These are phyloP conservation scores for Camellia lanceoleosa DNA, from an alignment of 148 eudicot species.

Conservation along the genomic window DNA sequence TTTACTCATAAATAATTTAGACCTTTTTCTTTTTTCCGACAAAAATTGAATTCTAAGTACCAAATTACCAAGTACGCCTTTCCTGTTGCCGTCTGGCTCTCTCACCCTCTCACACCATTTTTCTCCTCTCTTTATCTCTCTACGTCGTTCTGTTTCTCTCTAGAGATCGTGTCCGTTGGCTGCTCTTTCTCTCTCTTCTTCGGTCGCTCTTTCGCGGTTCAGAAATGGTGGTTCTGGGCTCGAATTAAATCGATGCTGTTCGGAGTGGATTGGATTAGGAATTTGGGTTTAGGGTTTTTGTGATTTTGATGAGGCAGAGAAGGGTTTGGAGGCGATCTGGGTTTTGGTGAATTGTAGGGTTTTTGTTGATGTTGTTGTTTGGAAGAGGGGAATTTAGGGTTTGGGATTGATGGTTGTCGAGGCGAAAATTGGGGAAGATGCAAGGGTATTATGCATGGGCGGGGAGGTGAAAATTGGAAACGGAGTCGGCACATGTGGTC, in stretches of 20 bases:
- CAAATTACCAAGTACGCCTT: constrained; percentile 23
- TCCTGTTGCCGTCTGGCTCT: constrained; percentile 33
- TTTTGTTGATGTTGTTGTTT: no score
- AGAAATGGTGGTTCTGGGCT: constrained; percentile 6
- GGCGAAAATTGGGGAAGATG: constrained; percentile 27
- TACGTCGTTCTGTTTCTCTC: neutral
- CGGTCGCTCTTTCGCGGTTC: neutral
- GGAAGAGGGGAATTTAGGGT: constrained; percentile 3
- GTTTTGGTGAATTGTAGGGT: constrained; percentile 9
- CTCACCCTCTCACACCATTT: constrained; percentile 20
- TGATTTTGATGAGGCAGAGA: neutral
- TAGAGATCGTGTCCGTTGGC: no score
- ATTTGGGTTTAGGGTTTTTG: constrained; percentile 6
- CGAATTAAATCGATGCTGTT: neutral
- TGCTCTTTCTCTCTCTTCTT: neutral
- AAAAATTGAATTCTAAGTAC: no score
- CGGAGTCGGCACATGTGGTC: constrained; percentile 44
- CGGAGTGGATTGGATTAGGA: neutral
- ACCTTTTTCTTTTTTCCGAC: no score
- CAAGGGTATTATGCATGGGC: constrained; percentile 24
- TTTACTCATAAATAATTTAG: no score
- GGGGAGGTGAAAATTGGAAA: constrained; percentile 38
- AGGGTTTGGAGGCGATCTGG: constrained; percentile 16
- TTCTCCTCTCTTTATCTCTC: constrained; percentile 4
- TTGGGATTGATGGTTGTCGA: constrained; percentile 25